phyloP scores from a whole-genome alignment of 2,329 filamentous ascomycete genomes.

The Diaporthe citri region DNA sequence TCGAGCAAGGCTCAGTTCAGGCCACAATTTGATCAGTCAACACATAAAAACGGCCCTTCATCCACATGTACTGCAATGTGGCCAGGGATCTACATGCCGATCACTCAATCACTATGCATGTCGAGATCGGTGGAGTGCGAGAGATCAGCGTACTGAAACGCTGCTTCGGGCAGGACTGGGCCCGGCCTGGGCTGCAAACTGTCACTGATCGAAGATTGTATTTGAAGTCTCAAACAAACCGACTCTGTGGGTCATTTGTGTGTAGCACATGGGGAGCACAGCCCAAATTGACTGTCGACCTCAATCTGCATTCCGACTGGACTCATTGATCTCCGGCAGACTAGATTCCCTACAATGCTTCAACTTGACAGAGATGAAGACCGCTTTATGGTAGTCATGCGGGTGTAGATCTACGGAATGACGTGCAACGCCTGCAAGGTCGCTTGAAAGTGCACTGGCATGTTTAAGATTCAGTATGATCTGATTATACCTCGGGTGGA shows the following conservation, averaged over 20 bases:
- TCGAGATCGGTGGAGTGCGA: background rate
- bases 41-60: background rate
- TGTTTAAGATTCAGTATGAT: too few relatives aligned
- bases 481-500: too few relatives aligned
- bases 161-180: background rate
- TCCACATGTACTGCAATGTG: background rate
- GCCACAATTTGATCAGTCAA: background rate
- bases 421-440: too few relatives aligned
- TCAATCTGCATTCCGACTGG: background rate
- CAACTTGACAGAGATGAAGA: background rate
- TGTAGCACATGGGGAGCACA: background rate
- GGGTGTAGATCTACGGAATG: too few relatives aligned
- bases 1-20: background rate
- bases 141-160: constrained; percentile 3
- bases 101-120: background rate
- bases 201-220: background rate
- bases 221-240: background rate
- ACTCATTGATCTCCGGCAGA: background rate
- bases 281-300: background rate
- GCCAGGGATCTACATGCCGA: background rate
- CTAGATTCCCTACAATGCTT: background rate
- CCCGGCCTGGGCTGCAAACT: background rate
- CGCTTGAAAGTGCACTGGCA: too few relatives aligned
- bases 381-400: background rate
- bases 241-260: background rate